Percentiles rank a stretch among this genome's conserved stretches.
These are phyloP conservation scores for Teratosphaeria zuluensis DNA, from an alignment of 2,329 filamentous ascomycete genomes.

Conservation along the genomic window DNA sequence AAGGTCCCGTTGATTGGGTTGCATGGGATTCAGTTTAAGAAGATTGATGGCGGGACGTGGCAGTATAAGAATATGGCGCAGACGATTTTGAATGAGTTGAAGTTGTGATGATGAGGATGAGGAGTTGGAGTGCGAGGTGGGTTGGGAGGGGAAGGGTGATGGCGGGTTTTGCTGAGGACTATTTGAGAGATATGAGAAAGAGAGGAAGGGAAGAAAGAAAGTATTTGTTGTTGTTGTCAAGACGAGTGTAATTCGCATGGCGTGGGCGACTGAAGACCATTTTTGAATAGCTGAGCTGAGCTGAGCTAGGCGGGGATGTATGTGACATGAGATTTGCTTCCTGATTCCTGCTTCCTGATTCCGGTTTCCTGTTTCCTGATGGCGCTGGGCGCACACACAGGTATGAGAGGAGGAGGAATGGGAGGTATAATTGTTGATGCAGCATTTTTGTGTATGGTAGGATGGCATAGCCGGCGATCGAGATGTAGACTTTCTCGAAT, in stretches of 20 bases:
- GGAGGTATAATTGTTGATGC: too few relatives aligned
- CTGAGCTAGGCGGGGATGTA: background rate
- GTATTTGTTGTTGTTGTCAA: too few relatives aligned
- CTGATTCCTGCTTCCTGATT: background rate
- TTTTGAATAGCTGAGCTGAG: too few relatives aligned
- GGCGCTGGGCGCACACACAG: too few relatives aligned
- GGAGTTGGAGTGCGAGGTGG: background rate
- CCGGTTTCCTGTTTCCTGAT: background rate
- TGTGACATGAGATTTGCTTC: background rate
- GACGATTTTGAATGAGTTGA: constrained; percentile 79
- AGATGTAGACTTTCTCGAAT: too few relatives aligned
- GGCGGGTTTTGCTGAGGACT: background rate
- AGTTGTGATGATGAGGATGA: constrained; percentile 19
- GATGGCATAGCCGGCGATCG: too few relatives aligned
- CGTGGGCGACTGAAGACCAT: background rate
- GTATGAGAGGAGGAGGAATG: too few relatives aligned
- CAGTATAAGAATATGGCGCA: constrained; percentile 98
- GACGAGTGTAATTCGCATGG: background rate
- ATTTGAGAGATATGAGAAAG: background rate
- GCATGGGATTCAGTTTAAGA: constrained; percentile 97
- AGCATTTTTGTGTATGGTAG: too few relatives aligned
- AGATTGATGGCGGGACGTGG: constrained; percentile 90
- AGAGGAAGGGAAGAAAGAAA: too few relatives aligned
- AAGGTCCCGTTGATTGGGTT: constrained; percentile 89
- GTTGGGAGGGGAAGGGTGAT: background rate